Percentiles rank a stretch among this genome's conserved stretches.
phyloP scores from a whole-genome alignment of 2,329 filamentous ascomycete genomes.

The Colletotrichum noveboracense region DNA sequence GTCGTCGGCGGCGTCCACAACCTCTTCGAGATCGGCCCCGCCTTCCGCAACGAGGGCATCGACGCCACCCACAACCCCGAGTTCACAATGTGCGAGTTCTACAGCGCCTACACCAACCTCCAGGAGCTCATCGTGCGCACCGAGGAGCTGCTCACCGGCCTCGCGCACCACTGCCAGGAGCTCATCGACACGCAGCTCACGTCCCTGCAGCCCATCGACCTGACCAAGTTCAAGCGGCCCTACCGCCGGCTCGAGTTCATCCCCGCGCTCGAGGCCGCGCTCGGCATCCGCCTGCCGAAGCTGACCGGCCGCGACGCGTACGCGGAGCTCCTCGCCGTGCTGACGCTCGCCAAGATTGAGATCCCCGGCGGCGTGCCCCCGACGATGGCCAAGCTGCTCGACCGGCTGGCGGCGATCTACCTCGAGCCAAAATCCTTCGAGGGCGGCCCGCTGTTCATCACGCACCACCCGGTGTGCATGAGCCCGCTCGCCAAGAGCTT shows the following conservation, averaged over 20 bases:
- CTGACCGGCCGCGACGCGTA: slow-evolving; percentile 62
- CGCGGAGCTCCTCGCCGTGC: slow-evolving; percentile 56
- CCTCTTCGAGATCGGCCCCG: slow-evolving; percentile 91
- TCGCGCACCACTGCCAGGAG: slow-evolving; percentile 57
- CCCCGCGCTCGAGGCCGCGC: slow-evolving; percentile 73
- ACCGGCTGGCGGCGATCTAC: slow-evolving; percentile 76
- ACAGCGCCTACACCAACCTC: slow-evolving; percentile 82
- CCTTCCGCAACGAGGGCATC: slow-evolving; percentile 92
- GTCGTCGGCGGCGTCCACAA: slow-evolving; percentile 87
- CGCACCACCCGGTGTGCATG: slow-evolving; percentile 87
- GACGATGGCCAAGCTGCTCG: slow-evolving; percentile 74
- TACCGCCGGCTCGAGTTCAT: slow-evolving; percentile 82
- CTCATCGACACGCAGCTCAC: slow-evolving; percentile 50
- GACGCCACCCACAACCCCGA: slow-evolving; percentile 95
- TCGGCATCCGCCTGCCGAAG: slow-evolving; percentile 70
- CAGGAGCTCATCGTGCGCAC: slow-evolving; percentile 78
- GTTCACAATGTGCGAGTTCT: slow-evolving; percentile 98
- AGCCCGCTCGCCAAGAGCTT: slow-evolving; percentile 92
- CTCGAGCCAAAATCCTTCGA: slow-evolving; percentile 77
- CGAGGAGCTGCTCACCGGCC: slow-evolving; percentile 68
- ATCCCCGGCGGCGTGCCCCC: slow-evolving; percentile 65
- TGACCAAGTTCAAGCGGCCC: slow-evolving; percentile 53
- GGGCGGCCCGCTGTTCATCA: slow-evolving; percentile 78
- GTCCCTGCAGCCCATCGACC: slow-evolving; percentile 52
- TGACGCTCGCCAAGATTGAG: slow-evolving; percentile 64